Evolutionary conservation across 495 filamentous ascomycete species (phyloP), one percentile per base, ranked within the genome.

Genomic region (Aspergillus saccharolyticus): DNA sequence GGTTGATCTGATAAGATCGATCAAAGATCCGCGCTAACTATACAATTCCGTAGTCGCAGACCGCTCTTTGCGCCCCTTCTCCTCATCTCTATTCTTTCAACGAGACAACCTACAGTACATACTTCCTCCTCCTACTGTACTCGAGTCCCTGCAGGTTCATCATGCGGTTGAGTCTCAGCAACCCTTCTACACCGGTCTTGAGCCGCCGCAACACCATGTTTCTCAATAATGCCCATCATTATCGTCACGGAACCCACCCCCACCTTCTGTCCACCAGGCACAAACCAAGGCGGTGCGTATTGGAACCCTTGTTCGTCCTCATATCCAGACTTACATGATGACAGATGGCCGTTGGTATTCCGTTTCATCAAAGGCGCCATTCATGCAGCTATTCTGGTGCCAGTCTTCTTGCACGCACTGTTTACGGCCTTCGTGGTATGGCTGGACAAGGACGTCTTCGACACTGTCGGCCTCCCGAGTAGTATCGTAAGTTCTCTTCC

Each of bases 321-420:
- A 5, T 33, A 25, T 47, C 30, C 15, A 15, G 20, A 25, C 53
- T 47, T 25, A 52, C n/a, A 24, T 30, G n/a, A n/a, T 50, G 19
- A 15, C 43, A 85, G 84, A 77, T 88, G 85, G 84, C 88, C 88
- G 8, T 74, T 91, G 20, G 88, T 83, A 15, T 80, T 90, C 51
- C 82, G 88, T 45, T 89, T 90, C 72, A 80, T 83, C 74, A 90
- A 90, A 69, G 88, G 88, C 43, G 83, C 88, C 25, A 86, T 91
- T 55, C 88, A 91, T 70, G 75, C 68, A 48, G 79, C 76, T 9
- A 87, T 90, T 47, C 52, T 87, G 15, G 9, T 88, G 20, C 82
- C 87, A 9, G 83, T 90, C n/a, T 53, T 77, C 6, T 58, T 86
- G 1, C 88, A 90, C 69, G 81, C 85, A 1, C 28, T 83, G 12